Conservation (phyloP, 108 stramenopile genomes). For the Cylindrotheca fusiformis region DNA sequence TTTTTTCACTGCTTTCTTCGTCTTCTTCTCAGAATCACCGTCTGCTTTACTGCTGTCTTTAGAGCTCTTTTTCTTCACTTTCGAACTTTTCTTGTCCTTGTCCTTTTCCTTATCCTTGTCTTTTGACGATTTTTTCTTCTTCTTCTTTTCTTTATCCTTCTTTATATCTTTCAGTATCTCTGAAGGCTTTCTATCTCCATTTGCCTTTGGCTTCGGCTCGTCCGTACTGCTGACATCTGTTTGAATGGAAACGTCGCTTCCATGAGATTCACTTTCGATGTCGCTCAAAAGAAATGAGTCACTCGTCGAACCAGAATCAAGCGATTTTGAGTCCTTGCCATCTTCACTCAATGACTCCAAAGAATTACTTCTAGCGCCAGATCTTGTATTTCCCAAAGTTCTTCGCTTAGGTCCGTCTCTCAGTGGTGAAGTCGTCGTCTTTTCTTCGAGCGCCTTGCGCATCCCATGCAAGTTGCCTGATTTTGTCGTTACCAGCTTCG, state of each 20-base stretch:
- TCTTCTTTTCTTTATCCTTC: not conserved
- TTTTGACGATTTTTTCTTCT: conserved; percentile 11
- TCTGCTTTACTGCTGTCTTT: not conserved
- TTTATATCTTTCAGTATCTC: not conserved
- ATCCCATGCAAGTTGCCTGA: conserved; percentile 26
- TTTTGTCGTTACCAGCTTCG: conserved; percentile 20
- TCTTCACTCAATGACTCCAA: not conserved
- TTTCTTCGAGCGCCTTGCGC: conserved; percentile 8
- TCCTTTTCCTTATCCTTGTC: not conserved
- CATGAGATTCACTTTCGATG: not conserved
- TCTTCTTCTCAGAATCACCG: conserved; percentile 2
- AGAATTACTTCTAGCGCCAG: not conserved
- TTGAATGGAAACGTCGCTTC: not conserved
- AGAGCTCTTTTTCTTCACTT: conserved; percentile 9
- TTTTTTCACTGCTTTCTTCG: conserved; percentile 1
- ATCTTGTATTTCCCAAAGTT: not conserved
- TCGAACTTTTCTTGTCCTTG: not conserved
- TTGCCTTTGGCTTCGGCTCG: conserved; percentile 1
- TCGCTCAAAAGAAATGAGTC: not conserved
- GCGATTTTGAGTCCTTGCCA: not conserved
- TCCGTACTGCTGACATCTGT: not conserved
- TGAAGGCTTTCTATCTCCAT: not conserved
- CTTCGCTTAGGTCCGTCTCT: not conserved
- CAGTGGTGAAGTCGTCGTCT: not conserved
- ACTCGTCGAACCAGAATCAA: not conserved